Evolutionary conservation across 2,329 filamentous ascomycete genomes (phyloP), one percentile per base, ranked within the genome.

Genomic region (Penicillium nordicum): DNA sequence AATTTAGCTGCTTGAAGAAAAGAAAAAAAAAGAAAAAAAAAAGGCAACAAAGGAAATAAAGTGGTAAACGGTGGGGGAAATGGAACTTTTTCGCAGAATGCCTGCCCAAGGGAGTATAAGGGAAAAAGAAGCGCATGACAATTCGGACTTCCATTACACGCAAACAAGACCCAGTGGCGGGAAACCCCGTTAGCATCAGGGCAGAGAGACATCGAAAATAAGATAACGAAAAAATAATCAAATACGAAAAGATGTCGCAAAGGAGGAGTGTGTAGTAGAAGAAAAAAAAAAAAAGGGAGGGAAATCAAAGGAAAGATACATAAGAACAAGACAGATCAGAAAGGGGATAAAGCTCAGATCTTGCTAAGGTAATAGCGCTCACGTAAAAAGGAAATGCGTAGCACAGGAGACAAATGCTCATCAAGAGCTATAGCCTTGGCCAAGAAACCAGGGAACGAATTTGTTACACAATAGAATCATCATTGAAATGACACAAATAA

Each of bases 61-160:
- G 38, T 27, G 45, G 45, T 55, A 44, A 29, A 29, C 57, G 60
- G 62, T 61, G 62, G 66, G 49, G 64, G 58, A 69, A 65, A 67
- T 63, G 64, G 66, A 72, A 76, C 70, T 76, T 76, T 76, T 76
- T 76, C 71, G 72, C 73, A 76, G 66, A 75, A 70, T 70, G 74
- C 73, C 74, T 74, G 71, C 74, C 74, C 74, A 74, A 68, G 68
- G 68, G 67, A 68, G 66, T 69, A 74, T 70, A 65, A 66, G 62
- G 63, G 58, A 66, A 67, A 50, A 59, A 62, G 59, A 69, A 66
- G 62, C 66, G 64, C 67, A 70, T 65, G 57, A 72, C 59, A 65
- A 68, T 69, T 72, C 68, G 62, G 61, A 70, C 72, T 70, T 68
- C 67, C 69, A 69, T 70, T 71, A 73, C 71, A 74, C 70, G 67